These are phyloP conservation scores for Castanea crenata DNA, from an alignment of 306 rosid species.

Conservation along the genomic window DNA sequence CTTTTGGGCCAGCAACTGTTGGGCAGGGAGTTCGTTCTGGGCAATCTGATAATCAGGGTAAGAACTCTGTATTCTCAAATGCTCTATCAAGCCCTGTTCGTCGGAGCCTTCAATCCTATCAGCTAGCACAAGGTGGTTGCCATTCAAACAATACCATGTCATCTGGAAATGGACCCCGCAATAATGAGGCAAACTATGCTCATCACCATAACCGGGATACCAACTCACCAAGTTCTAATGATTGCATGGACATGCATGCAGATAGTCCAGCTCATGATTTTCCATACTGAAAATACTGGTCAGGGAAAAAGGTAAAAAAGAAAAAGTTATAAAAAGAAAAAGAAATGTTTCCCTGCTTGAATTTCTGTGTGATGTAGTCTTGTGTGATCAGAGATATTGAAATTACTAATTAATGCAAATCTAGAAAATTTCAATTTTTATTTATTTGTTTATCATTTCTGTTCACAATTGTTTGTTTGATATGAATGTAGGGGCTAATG, in stretches of 20 bases:
- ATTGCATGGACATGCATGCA: conserved; percentile 71
- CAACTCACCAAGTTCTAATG: conserved; percentile 49
- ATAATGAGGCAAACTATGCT: conserved; percentile 31
- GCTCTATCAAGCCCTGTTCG: conserved; percentile 76
- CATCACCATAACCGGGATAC: conserved; percentile 48
- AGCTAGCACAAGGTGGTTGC: conserved; percentile 54
- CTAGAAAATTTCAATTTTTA: conserved; percentile 19
- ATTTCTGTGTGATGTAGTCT: conserved; percentile 17
- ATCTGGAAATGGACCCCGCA: conserved; percentile 48
- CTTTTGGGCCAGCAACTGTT: conserved; percentile 27
- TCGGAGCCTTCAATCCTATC: conserved; percentile 63
- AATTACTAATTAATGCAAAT: conserved; percentile 16
- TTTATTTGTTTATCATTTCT: conserved; percentile 18
- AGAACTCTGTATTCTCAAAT: conserved; percentile 65
- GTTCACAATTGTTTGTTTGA: conserved; percentile 22
- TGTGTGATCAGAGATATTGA: conserved; percentile 26
- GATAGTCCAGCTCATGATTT: conserved; percentile 58
- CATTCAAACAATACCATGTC: conserved; percentile 37
- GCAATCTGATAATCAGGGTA: conserved; percentile 53
- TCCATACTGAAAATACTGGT: conserved; percentile 41
- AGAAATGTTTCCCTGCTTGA: conserved; percentile 11
- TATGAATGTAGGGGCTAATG: conserved; percentile 1
- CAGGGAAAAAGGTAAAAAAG: conserved; percentile 24
- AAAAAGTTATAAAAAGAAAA: background rate
- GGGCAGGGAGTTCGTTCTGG: conserved; percentile 59